These are phyloP conservation scores for Primulina tabacum DNA, from an alignment of 257 asterid genomes.

Conservation along the genomic window DNA sequence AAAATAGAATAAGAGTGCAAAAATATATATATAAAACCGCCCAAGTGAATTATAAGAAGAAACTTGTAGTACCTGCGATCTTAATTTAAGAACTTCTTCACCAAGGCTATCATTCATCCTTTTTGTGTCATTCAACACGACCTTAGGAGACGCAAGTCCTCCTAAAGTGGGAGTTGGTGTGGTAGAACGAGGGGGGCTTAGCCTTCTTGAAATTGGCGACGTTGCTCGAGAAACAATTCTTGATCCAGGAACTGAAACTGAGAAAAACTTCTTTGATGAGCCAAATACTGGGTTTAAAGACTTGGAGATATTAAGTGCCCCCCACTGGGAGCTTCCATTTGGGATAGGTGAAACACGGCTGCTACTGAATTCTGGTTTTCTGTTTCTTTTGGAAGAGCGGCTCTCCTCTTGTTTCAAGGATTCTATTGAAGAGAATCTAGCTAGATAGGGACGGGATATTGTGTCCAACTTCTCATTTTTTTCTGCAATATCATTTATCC, in stretches of 20 bases:
- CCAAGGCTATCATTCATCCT: constrained; percentile 61
- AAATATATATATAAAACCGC: not conserved
- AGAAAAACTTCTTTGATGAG: constrained; percentile 84
- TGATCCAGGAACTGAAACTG: constrained; percentile 98
- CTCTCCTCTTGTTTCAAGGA: constrained; percentile 75
- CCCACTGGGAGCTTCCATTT: constrained; percentile 86
- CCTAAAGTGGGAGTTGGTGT: constrained; percentile 98
- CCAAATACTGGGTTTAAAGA: constrained; percentile 88
- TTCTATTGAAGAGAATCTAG: constrained; percentile 85
- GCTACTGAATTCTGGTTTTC: constrained; percentile 77
- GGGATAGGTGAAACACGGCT: constrained; percentile 96
- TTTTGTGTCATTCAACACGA: constrained; percentile 62
- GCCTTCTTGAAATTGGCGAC: constrained; percentile 87
- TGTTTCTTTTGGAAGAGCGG: constrained; percentile 72
- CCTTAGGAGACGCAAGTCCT: constrained; percentile 83
- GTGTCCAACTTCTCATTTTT: constrained; percentile 69
- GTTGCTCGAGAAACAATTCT: constrained; percentile 99
- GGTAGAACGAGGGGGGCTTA: constrained; percentile 98
- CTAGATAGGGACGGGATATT: constrained; percentile 71
- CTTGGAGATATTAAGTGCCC: constrained; percentile 68
- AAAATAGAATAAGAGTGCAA: not conserved
- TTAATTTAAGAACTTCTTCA: constrained; percentile 75
- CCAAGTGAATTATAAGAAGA: not conserved
- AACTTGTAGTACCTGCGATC: constrained; percentile 69
- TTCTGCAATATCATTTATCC: constrained; percentile 45